phyloP scores from a whole-genome alignment of 495 filamentous ascomycete species.

The Penicillium roqueforti region DNA sequence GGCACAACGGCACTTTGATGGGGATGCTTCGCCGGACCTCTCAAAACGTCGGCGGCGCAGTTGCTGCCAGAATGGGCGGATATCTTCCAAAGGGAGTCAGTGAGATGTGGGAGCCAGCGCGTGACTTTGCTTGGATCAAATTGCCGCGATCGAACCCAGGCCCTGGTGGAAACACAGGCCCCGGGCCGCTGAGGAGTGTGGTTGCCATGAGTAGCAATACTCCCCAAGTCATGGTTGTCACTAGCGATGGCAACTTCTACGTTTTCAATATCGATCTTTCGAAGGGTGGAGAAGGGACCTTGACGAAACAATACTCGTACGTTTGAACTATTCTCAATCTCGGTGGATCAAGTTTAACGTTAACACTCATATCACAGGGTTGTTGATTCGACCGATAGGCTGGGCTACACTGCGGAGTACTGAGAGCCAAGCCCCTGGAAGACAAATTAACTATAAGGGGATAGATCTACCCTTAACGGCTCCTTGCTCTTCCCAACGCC shows the following conservation, averaged over 20 bases:
- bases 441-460: neutral
- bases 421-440: constrained; percentile 19
- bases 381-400: constrained; percentile 50
- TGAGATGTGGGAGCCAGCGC: constrained; percentile 93
- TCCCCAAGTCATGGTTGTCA: constrained; percentile 97
- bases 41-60: constrained; percentile 85
- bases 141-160: constrained; percentile 61
- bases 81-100: constrained; percentile 90
- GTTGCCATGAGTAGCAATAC: constrained; percentile 92
- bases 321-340: constrained; percentile 25
- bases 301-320: constrained; percentile 87
- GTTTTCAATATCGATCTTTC: constrained; percentile 94
- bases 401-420: constrained; percentile 48
- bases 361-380: constrained; percentile 33
- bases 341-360: neutral
- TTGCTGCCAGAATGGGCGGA: constrained; percentile 82
- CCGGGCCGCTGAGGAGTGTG: constrained; percentile 66
- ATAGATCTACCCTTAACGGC: neutral
- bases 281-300: constrained; percentile 86
- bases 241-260: constrained; percentile 90
- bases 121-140: constrained; percentile 95
- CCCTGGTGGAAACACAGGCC: constrained; percentile 33
- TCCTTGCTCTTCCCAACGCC: neutral
- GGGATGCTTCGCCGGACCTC: constrained; percentile 95
- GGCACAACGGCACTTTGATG: constrained; percentile 66